These are phyloP conservation scores for Populus davidiana DNA, from an alignment of 345 rosid genomes.

Conservation along the genomic window DNA sequence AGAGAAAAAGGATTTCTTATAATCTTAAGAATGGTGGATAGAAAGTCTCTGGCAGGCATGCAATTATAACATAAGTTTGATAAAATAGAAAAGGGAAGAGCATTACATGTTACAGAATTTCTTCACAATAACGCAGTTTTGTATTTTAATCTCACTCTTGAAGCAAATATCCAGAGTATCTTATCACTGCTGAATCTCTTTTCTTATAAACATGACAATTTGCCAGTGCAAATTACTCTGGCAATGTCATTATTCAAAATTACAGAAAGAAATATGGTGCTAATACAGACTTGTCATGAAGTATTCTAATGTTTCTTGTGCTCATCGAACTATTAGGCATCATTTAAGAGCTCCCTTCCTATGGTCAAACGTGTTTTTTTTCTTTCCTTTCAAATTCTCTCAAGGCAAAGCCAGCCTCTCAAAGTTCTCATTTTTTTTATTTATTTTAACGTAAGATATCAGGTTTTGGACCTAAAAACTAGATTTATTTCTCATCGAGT, in stretches of 20 bases:
- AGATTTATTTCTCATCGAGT: too few species aligned
- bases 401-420: too few species aligned
- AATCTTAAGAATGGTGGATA: not conserved
- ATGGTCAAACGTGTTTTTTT: too few species aligned
- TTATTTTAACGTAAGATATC: too few species aligned
- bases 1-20: not conserved
- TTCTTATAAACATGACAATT: not conserved
- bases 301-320: too few species aligned
- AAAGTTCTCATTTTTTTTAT: too few species aligned
- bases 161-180: not conserved
- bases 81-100: not conserved
- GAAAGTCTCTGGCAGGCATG: conserved; percentile 1
- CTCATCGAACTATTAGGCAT: too few species aligned
- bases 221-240: not conserved
- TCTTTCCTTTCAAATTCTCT: too few species aligned
- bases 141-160: not conserved
- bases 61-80: not conserved
- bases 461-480: too few species aligned
- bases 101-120: not conserved
- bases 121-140: not conserved
- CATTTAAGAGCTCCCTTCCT: too few species aligned
- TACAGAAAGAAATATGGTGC: not conserved
- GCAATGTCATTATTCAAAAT: not conserved
- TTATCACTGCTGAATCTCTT: not conserved
- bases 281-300: too few species aligned